Conservation (phyloP, 2,329 filamentous ascomycete species). For the Lithohypha guttulata region DNA sequence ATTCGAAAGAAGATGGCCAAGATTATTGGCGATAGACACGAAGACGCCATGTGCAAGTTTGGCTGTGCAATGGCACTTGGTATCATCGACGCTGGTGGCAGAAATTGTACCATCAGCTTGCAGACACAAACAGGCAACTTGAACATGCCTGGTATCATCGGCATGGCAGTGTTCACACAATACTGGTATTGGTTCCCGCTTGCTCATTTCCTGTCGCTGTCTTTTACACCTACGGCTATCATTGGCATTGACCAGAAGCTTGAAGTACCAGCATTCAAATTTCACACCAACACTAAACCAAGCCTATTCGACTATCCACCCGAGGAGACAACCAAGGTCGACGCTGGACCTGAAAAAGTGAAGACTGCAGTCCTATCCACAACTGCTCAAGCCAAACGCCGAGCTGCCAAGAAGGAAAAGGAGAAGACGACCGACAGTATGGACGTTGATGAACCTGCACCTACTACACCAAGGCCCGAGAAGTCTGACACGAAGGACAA, state of each 20-base stretch:
- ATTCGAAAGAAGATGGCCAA: conserved; percentile 92
- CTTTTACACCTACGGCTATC: conserved; percentile 92
- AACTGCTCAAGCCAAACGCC: conserved; percentile 89
- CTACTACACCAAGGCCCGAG: conserved; percentile 58
- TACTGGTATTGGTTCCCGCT: conserved; percentile 99
- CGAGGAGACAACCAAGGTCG: conserved; percentile 86
- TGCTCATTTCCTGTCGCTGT: conserved; percentile 90
- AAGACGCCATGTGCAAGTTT: conserved; percentile 99
- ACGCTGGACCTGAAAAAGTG: conserved; percentile 86
- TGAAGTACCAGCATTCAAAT: conserved; percentile 87
- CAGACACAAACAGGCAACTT: conserved; percentile 97
- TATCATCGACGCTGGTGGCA: conserved; percentile 94
- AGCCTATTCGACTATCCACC: conserved; percentile 97
- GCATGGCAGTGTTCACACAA: conserved; percentile 95
- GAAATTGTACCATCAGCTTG: conserved; percentile 95
- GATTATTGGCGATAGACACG: conserved; percentile 85
- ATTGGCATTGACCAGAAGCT: conserved; percentile 91
- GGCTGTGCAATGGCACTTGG: conserved; percentile 86
- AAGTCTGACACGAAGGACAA: conserved; percentile 26
- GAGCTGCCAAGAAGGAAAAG: conserved; percentile 87
- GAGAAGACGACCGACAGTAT: conserved; percentile 70
- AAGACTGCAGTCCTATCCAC: conserved; percentile 94
- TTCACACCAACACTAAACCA: conserved; percentile 86
- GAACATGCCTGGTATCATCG: conserved; percentile 96
- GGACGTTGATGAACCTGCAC: conserved; percentile 91